phyloP scores from a whole-genome alignment of 2,329 filamentous ascomycete species.

The Ascosphaera apis region DNA sequence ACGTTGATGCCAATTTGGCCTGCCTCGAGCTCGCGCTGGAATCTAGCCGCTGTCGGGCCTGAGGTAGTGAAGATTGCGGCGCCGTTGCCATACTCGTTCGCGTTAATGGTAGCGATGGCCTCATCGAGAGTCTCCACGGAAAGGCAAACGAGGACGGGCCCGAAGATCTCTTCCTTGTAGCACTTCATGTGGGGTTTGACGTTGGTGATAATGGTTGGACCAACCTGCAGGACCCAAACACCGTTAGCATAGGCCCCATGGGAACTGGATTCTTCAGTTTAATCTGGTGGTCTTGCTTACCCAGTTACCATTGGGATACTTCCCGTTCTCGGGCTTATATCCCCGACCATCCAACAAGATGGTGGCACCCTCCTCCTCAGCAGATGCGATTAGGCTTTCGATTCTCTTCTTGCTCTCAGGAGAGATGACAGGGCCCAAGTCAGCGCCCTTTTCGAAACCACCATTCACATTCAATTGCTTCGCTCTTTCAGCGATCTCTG shows the following conservation, averaged over 20 bases:
- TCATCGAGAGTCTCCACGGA: slow-evolving; percentile 37
- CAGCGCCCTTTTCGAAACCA: slow-evolving; percentile 36
- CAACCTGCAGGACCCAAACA: slow-evolving; percentile 21
- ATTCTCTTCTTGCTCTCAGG: slow-evolving; percentile 40
- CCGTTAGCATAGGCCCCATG: not conserved
- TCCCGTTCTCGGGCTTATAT: slow-evolving; percentile 28
- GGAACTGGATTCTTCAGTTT: not conserved
- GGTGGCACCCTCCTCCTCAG: slow-evolving; percentile 39
- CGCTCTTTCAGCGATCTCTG: slow-evolving; percentile 36
- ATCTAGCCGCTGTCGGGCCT: slow-evolving; percentile 35
- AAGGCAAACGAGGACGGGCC: slow-evolving; percentile 40
- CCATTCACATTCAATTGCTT: slow-evolving; percentile 36
- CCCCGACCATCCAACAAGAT: slow-evolving; percentile 40
- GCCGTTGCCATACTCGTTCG: slow-evolving; percentile 44
- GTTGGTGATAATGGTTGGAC: slow-evolving; percentile 41
- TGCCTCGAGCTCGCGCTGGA: slow-evolving; percentile 43
- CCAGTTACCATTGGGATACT: slow-evolving; percentile 44
- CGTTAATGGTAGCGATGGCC: slow-evolving; percentile 29
- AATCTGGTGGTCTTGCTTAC: slow-evolving; percentile 17
- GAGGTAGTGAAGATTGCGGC: slow-evolving; percentile 42
- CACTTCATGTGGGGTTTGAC: slow-evolving; percentile 43
- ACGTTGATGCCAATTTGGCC: slow-evolving; percentile 46
- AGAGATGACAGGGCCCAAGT: slow-evolving; percentile 40
- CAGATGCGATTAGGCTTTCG: slow-evolving; percentile 35
- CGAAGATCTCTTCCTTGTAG: slow-evolving; percentile 45